Conservation (phyloP, 371 early-diverging fungal genomes). For the Mortierella sp. region DNA sequence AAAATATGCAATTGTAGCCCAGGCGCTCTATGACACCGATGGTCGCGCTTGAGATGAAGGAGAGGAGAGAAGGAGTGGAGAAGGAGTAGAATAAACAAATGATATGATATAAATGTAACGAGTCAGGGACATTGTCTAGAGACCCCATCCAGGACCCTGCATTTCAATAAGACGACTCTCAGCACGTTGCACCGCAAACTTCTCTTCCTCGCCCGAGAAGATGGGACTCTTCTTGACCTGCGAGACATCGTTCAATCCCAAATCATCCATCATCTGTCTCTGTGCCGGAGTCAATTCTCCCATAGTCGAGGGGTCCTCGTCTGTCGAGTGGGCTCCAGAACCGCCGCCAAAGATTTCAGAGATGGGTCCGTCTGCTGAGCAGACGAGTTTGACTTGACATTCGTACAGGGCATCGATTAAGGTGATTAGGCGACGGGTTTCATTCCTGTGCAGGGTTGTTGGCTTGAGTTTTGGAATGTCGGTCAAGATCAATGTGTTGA, state of each 20-base stretch:
- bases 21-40: too few relatives aligned
- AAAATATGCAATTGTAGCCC: too few relatives aligned
- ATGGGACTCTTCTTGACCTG: slow-evolving; percentile 72
- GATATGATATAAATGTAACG: not conserved
- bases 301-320: slow-evolving; percentile 59
- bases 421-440: slow-evolving; percentile 95
- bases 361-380: slow-evolving; percentile 80
- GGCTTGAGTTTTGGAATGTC: slow-evolving; percentile 89
- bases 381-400: slow-evolving; percentile 72
- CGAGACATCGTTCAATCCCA: slow-evolving; percentile 64
- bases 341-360: slow-evolving; percentile 72
- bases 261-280: slow-evolving; percentile 72
- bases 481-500: slow-evolving; percentile 83
- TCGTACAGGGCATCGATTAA: slow-evolving; percentile 96
- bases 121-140: slow-evolving; percentile 8
- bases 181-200: slow-evolving; percentile 96
- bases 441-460: slow-evolving; percentile 81
- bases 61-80: not conserved
- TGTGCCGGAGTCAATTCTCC: slow-evolving; percentile 55
- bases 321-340: slow-evolving; percentile 53
- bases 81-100: not conserved
- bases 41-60: too few relatives aligned
- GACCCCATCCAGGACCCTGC: slow-evolving; percentile 71
- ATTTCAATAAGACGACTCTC: slow-evolving; percentile 92
- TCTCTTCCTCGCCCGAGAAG: slow-evolving; percentile 92